Evolutionary conservation across 176 grass and related monocot species (phyloP).

Genomic region (Chrysopogon serrulatus): DNA sequence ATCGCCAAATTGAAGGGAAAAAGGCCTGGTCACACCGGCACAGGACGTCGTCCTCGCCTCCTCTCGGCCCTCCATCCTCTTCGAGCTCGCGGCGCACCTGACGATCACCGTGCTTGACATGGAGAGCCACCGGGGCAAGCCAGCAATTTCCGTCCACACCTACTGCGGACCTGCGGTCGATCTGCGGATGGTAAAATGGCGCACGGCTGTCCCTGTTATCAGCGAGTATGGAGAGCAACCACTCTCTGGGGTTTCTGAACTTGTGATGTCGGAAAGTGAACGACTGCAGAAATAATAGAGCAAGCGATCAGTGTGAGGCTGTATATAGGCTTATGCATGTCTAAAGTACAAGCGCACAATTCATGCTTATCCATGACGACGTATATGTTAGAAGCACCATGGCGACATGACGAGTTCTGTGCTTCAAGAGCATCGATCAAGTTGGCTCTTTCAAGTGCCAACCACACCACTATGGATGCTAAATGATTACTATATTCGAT

Average conservation of each 20-base stretch:
- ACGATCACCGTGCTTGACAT: constrained; percentile 10
- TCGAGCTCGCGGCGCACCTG: background rate
- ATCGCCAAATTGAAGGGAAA: constrained; percentile 13
- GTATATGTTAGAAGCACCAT: background rate
- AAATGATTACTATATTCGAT: background rate
- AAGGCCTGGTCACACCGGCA: constrained; percentile 2
- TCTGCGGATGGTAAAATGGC: background rate
- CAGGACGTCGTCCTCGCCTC: background rate
- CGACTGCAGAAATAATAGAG: background rate
- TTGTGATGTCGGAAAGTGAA: background rate
- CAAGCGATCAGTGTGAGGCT: background rate
- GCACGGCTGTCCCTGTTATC: background rate
- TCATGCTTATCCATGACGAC: background rate
- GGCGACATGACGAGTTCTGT: background rate
- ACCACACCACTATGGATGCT: background rate
- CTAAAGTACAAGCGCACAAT: background rate
- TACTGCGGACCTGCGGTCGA: no score
- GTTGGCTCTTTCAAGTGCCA: constrained; percentile 1
- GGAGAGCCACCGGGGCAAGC: background rate
- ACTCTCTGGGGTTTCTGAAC: background rate
- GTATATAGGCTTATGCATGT: background rate
- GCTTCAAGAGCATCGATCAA: background rate
- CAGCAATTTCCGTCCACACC: background rate
- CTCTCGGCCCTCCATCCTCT: background rate
- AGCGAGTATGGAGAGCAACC: background rate